These are phyloP conservation scores for Arthrinium puccinioides DNA, from an alignment of 2,329 filamentous ascomycete genomes.

Conservation along the genomic window DNA sequence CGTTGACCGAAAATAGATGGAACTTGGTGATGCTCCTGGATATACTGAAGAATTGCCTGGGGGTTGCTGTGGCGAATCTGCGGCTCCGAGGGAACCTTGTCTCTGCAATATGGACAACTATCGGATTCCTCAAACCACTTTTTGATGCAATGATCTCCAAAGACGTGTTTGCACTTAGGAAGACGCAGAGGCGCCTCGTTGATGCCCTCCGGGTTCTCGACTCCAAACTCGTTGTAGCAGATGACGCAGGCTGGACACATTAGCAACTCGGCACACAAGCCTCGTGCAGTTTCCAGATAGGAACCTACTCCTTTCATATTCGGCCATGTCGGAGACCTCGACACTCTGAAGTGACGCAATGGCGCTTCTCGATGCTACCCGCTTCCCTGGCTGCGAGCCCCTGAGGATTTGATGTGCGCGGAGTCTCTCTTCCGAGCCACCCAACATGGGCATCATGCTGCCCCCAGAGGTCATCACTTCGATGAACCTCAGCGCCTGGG, in stretches of 20 bases:
- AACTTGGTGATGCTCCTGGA: too few relatives aligned
- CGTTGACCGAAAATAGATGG: too few relatives aligned
- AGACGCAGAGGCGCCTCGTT: conserved; percentile 49
- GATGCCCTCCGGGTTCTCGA: conserved; percentile 48
- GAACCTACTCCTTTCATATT: conserved; percentile 40
- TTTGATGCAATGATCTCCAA: conserved; percentile 57
- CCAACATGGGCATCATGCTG: conserved; percentile 5
- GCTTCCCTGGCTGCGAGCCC: conserved; percentile 33
- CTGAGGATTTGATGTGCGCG: conserved; percentile 38
- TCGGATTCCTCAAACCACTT: conserved; percentile 58
- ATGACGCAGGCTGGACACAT: conserved; percentile 47
- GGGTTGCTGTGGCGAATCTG: conserved; percentile 8
- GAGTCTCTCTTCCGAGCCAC: conserved; percentile 24
- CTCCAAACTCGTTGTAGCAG: conserved; percentile 57
- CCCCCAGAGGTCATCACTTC: conserved; percentile 4
- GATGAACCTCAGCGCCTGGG: conserved; percentile 5
- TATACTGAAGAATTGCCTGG: too few relatives aligned
- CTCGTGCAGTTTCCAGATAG: neutral
- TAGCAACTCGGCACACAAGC: neutral
- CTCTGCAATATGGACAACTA: conserved; percentile 57
- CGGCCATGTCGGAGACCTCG: conserved; percentile 33
- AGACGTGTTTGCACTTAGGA: conserved; percentile 57
- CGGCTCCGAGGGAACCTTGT: conserved; percentile 48
- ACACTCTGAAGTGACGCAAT: conserved; percentile 40
- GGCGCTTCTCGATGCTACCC: conserved; percentile 40